Evolutionary conservation across 192 early-diverging fungal species (phyloP).

Genomic region (Coemansia sp.): DNA sequence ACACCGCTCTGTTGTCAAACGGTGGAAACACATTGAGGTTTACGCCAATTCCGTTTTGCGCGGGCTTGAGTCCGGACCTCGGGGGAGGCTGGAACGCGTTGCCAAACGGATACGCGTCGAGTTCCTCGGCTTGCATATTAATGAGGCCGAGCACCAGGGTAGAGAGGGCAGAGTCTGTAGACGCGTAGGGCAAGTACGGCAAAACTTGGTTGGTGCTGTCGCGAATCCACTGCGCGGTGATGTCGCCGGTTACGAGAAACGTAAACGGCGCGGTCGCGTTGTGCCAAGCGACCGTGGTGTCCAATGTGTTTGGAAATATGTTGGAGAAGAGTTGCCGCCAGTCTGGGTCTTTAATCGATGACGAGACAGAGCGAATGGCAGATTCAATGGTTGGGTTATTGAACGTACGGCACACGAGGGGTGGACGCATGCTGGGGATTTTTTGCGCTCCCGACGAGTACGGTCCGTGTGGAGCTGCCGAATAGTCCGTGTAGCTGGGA

Average conservation of each 20-base stretch:
- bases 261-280: constrained; percentile 49
- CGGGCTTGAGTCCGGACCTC: constrained; percentile 33
- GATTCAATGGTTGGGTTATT: constrained; percentile 52
- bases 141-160: constrained; percentile 59
- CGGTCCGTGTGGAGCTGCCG: constrained; percentile 23
- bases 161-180: constrained; percentile 37
- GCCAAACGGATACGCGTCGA: constrained; percentile 55
- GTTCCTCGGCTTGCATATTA: constrained; percentile 58
- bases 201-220: constrained; percentile 70
- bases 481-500: constrained; percentile 48
- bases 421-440: constrained; percentile 51
- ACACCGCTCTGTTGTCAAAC: constrained; percentile 32
- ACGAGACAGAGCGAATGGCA: constrained; percentile 30
- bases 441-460: constrained; percentile 19
- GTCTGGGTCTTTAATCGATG: constrained; percentile 55
- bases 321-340: constrained; percentile 60
- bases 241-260: constrained; percentile 74
- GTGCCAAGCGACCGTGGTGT: constrained; percentile 68
- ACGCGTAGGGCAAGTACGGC: constrained; percentile 56
- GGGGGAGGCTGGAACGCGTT: constrained; percentile 65
- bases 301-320: constrained; percentile 68
- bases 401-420: constrained; percentile 55
- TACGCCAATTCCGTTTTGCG: constrained; percentile 30
- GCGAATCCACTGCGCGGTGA: constrained; percentile 70
- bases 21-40: constrained; percentile 23